Base-by-base conservation (phyloP, 371 early-diverging fungal genomes). In the Zancudomyces culisetae region DNA sequence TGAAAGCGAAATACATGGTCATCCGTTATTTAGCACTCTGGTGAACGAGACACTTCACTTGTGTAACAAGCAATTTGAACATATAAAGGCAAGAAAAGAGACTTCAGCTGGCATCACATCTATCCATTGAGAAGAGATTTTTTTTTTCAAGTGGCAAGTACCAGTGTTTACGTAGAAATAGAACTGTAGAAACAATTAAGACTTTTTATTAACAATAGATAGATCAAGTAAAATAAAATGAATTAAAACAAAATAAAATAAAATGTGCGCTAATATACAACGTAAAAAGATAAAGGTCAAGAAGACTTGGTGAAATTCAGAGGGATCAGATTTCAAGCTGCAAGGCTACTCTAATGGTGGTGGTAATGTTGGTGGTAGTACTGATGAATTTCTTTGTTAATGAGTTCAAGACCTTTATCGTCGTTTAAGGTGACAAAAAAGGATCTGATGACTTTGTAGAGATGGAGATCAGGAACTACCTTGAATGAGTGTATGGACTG, bases 21-120 rank as follows among this genome's bases (percentile, higher is more conserved):
- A n/a, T n/a, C 26, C 50, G 30, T 35, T 35, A 29, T 49, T 49
- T 20, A 49, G 50, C 39, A 49, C 28, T 35, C 22, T 49, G 13
- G 22, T 29, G 15, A 35, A 28, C 26, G 50, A 49, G 40, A 23
- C 50, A 27, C 8, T 49, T 2, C 20, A 49, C 6, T 13, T 49
- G 40, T 10, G 35, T 35, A 35, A 15, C n/a, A n/a, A n/a, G n/a
- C n/a, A n/a, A n/a, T n/a, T n/a, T n/a, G n/a, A 47, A 26, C n/a
- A 10, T 10, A 40, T 10, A 40, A 47, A 10, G 29, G 19, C 8
- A 8, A 43, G 20, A 43, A 12, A 43, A 43, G n/a, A 43, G 43
- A 10, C 6, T 20, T 10, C 10, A 43, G 6, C 20, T 43, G 8
- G 20, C 23, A 8, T 20, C 43, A 43, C 19, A 43, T 4, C 23